These are phyloP conservation scores for Backusella parvicylindrica DNA, from an alignment of 192 early-diverging fungal species.

Conservation along the genomic window DNA sequence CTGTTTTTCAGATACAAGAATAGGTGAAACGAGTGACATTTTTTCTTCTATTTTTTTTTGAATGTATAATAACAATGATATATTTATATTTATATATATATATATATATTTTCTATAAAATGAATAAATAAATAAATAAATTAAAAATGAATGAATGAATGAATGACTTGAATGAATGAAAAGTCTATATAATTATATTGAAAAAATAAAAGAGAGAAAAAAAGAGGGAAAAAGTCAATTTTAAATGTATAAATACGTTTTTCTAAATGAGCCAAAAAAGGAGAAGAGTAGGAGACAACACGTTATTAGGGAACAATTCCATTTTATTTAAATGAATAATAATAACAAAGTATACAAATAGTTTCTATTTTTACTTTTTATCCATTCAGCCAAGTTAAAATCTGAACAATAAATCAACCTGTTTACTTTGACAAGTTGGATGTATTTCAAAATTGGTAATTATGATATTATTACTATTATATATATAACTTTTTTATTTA, in stretches of 20 bases:
- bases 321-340: constrained; percentile 2
- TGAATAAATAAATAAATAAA: neutral
- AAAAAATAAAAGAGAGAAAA: neutral
- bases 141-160: neutral
- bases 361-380: neutral
- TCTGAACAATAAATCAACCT: neutral
- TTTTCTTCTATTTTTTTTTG: neutral
- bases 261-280: neutral
- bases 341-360: neutral
- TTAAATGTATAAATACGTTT: neutral
- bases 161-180: neutral
- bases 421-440: neutral
- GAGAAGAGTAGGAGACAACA: constrained; percentile 1
- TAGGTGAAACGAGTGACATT: neutral
- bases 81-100: neutral
- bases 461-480: neutral
- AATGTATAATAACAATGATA: neutral
- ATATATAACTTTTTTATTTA: neutral
- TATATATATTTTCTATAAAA: neutral
- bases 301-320: neutral
- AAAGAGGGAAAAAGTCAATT: neutral
- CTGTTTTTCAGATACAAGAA: neutral
- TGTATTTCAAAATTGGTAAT: neutral
- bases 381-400: neutral
- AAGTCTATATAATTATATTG: neutral